Base-by-base conservation (phyloP, 805 yeast genomes). In the Candida boleticola region DNA sequence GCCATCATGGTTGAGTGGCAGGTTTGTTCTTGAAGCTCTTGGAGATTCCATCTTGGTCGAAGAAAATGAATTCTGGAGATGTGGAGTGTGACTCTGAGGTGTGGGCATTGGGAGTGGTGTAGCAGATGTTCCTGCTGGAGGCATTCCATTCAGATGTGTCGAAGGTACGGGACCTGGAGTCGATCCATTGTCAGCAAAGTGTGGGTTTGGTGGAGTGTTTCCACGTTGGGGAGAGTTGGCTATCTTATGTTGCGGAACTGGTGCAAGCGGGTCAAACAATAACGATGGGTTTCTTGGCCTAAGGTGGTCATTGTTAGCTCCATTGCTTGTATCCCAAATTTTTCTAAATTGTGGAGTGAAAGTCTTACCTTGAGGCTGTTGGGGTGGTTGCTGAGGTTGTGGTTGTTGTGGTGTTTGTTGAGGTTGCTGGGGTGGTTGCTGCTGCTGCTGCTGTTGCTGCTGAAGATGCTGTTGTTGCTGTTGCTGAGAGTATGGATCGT, bases 251-350 rank as follows among this genome's bases (percentile, higher is more conserved):
- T 36, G 41, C 11, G 74, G 72, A 2, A 54, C 66, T 1, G 76
- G 71, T 2, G 77, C 76, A 42, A 76, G 61, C 1, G 82, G 82
- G 47, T 76, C 82, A 41, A 64, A 59, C 26, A 73, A 63, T 29
- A 76, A 58, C 9, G 79, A 74, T 3, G 79, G 79, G 42, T 68
- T 63, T 46, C 81, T 54, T 27, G 63, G 72, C 39, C 74, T 58
- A 13, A 31, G 27, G 11, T 23, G 27, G 11, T 23, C 27, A 11
- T 11, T 23, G 4, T 41, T 30, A 5, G 41, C 32, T 23, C 34
- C 39, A 9, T 35, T 43, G 33, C 42, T 42, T 5, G 47, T 40
- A 32, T 62, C 66, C 68, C 71, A 66, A 16, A 66, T 64, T 43
- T 66, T 64, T 36, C 70, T 49, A 50, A 66, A 66, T 40, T 62